Conservation (phyloP, 2,329 filamentous ascomycete species). For the Zopfia rhizophila region DNA sequence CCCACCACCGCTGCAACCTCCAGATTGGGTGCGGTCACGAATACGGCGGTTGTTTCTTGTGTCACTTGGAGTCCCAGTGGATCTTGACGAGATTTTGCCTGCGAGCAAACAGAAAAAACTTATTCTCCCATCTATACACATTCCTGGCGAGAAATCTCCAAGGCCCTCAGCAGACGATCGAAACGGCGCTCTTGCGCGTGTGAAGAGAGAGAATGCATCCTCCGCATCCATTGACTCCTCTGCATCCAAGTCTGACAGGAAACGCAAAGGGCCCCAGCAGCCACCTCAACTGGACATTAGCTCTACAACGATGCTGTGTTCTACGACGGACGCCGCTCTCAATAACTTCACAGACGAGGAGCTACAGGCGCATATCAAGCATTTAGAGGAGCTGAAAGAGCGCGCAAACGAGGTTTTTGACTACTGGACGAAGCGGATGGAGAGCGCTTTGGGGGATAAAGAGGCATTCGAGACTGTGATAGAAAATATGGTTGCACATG, state of each 20-base stretch:
- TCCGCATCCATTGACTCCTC: conserved; percentile 52
- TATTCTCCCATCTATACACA: conserved; percentile 80
- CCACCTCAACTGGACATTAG: conserved; percentile 83
- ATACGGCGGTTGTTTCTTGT: conserved; percentile 96
- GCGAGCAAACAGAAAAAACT: conserved; percentile 99
- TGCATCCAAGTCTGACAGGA: conserved; percentile 52
- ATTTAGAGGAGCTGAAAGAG: conserved; percentile 75
- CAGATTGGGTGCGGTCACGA: conserved; percentile 96
- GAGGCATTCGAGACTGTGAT: conserved; percentile 97
- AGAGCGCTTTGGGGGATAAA: conserved; percentile 88
- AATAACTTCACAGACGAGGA: conserved; percentile 82
- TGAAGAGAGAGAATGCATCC: conserved; percentile 53
- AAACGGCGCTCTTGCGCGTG: conserved; percentile 47
- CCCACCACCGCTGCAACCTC: conserved; percentile 91
- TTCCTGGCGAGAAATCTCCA: conserved; percentile 50
- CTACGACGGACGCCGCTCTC: conserved; percentile 85
- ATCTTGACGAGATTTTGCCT: conserved; percentile 95
- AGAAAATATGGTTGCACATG: conserved; percentile 94
- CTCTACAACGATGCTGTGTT: conserved; percentile 79
- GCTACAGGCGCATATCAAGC: conserved; percentile 75
- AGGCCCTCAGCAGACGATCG: conserved; percentile 51
- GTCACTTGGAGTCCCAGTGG: conserved; percentile 93
- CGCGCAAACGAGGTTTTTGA: conserved; percentile 80
- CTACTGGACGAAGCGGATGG: conserved; percentile 87
- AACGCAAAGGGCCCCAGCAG: conserved; percentile 69